phyloP scores from a whole-genome alignment of 2,329 filamentous ascomycete species.

The Talaromyces islandicus region DNA sequence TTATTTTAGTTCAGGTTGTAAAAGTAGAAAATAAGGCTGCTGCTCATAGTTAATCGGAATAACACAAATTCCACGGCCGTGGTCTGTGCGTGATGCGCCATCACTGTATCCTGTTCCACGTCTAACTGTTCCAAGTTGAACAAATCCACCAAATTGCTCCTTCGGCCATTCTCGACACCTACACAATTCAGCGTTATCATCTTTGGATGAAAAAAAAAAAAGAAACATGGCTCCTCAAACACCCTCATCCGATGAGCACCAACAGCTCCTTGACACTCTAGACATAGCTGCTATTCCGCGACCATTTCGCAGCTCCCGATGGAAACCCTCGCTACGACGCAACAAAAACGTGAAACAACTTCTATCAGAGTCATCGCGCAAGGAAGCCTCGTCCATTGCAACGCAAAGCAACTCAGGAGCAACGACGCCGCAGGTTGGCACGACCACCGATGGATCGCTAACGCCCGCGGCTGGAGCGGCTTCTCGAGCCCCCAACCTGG shows the following conservation, averaged over 20 bases:
- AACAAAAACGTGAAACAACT: conserved; percentile 99
- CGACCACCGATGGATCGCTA: conserved; percentile 33
- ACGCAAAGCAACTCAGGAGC: conserved; percentile 78
- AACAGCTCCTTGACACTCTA: conserved; percentile 79
- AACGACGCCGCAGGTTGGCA: conserved; percentile 56
- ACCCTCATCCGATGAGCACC: conserved; percentile 73
- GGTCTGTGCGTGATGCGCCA: no score
- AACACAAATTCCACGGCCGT: no score
- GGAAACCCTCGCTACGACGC: conserved; percentile 88
- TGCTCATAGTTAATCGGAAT: no score
- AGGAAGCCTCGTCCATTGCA: conserved; percentile 80
- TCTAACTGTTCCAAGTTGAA: background rate
- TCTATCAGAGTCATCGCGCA: conserved; percentile 77
- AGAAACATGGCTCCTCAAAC: conserved; percentile 57
- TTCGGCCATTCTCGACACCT: background rate
- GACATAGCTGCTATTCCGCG: conserved; percentile 84
- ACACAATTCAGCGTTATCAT: background rate
- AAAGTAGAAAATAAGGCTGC: no score
- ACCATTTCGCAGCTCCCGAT: conserved; percentile 81
- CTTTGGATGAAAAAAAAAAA: background rate
- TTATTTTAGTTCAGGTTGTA: no score
- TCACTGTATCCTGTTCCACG: no score
- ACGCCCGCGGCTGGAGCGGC: conserved; percentile 41
- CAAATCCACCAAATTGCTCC: background rate
- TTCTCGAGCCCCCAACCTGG: conserved; percentile 59